Evolutionary conservation across 2,329 filamentous ascomycete species (phyloP).

Genomic region (Sporothrix euskadiensis): DNA sequence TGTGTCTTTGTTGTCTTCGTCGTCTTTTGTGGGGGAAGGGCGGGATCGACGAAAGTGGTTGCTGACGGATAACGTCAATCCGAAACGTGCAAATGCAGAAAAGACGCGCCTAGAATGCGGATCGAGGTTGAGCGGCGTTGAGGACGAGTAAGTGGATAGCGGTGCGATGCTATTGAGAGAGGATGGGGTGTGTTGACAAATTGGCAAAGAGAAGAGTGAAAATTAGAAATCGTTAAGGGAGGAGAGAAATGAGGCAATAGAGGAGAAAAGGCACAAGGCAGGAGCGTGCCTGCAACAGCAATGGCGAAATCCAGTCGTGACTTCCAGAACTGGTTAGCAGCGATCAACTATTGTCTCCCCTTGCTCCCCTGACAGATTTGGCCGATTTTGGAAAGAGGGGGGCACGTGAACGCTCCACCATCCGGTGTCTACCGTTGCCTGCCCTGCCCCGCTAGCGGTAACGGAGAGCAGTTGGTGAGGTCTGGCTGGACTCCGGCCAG

Average conservation of each 20-base stretch:
- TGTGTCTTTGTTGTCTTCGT: background rate
- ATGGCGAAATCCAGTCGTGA: slow-evolving; percentile 23
- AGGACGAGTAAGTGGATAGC: background rate
- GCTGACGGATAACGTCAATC: slow-evolving; percentile 22
- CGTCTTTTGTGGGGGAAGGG: background rate
- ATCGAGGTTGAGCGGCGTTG: background rate
- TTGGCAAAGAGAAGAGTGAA: background rate
- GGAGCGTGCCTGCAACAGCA: background rate
- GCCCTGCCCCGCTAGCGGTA: slow-evolving; percentile 1
- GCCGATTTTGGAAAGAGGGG: background rate
- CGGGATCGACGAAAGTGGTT: background rate
- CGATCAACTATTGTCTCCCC: background rate
- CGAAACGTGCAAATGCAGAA: slow-evolving; percentile 22
- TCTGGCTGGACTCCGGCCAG: background rate
- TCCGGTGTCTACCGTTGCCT: background rate
- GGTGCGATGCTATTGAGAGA: background rate
- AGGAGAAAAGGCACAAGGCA: background rate
- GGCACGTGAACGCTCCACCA: slow-evolving; percentile 1
- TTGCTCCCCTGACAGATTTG: background rate
- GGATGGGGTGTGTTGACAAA: background rate
- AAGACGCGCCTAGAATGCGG: background rate
- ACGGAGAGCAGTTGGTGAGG: background rate
- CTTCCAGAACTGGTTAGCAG: slow-evolving; percentile 3
- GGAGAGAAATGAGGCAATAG: slow-evolving; percentile 1
- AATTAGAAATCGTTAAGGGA: background rate